These are phyloP conservation scores for Hordeum pubiflorum DNA, from an alignment of 202 grass and related monocot genomes.

Conservation along the genomic window DNA sequence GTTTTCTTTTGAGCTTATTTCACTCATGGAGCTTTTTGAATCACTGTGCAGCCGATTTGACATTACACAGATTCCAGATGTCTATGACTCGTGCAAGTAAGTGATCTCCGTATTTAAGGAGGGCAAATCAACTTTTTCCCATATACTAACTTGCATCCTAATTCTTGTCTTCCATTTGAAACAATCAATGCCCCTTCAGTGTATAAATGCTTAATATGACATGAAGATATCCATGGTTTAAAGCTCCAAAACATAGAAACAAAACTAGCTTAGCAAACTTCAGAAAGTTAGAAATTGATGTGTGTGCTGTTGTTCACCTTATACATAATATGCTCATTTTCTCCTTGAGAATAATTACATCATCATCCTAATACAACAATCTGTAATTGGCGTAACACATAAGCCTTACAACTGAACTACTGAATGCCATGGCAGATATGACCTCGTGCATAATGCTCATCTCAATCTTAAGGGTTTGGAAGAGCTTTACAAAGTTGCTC, in stretches of 20 bases:
- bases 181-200: neutral
- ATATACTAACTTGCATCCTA: conserved; percentile 1
- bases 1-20: neutral
- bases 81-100: conserved; percentile 99
- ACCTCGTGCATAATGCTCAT: conserved; percentile 94
- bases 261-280: neutral
- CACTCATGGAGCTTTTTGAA: conserved; percentile 26
- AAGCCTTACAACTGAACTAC: conserved; percentile 22
- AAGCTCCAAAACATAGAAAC: neutral
- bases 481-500: conserved; percentile 90
- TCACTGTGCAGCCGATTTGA: conserved; percentile 81
- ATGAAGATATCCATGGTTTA: conserved; percentile 15
- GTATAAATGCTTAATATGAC: neutral
- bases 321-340: neutral
- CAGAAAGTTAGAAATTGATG: neutral
- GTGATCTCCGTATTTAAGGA: conserved; percentile 23
- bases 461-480: conserved; percentile 92
- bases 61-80: conserved; percentile 97
- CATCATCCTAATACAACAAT: neutral
- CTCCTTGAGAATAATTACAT: neutral
- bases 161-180: conserved; percentile 5
- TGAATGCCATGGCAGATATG: conserved; percentile 68
- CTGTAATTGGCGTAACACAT: neutral
- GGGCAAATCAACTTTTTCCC: neutral
- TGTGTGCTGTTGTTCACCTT: neutral